Evolutionary conservation across 768 basidiomycete genomes (phyloP).

Genomic region (Mycena indigotica): DNA sequence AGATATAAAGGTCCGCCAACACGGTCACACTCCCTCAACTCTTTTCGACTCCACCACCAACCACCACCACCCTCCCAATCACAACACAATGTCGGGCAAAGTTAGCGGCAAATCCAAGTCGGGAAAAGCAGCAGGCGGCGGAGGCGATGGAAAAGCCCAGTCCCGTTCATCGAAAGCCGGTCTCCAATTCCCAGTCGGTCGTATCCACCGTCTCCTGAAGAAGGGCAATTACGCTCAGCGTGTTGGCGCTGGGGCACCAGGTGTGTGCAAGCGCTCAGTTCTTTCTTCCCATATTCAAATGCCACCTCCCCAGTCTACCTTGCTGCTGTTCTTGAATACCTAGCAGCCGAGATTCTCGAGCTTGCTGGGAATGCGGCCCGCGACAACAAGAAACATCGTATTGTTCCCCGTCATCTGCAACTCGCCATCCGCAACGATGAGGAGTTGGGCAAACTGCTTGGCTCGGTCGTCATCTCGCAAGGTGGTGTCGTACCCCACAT

Average conservation of each 20-base stretch:
- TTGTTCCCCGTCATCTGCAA: slow-evolving; percentile 83
- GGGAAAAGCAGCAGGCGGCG: slow-evolving; percentile 41
- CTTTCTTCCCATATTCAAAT: not conserved
- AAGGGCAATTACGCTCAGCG: slow-evolving; percentile 79
- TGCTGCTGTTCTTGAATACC: slow-evolving; percentile 81
- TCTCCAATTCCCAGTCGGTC: slow-evolving; percentile 79
- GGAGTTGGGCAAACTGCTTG: slow-evolving; percentile 65
- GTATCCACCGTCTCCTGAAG: slow-evolving; percentile 78
- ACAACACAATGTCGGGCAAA: slow-evolving; percentile 39
- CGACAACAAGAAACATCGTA: slow-evolving; percentile 82
- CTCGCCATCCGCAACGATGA: slow-evolving; percentile 86
- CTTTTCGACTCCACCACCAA: slow-evolving; percentile 11
- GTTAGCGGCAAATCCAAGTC: slow-evolving; percentile 33
- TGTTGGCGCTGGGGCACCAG: slow-evolving; percentile 78
- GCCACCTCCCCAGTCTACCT: slow-evolving; percentile 66
- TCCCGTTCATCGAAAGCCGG: slow-evolving; percentile 67
- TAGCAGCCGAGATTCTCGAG: slow-evolving; percentile 84
- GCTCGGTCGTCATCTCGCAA: slow-evolving; percentile 87
- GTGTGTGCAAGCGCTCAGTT: slow-evolving; percentile 30
- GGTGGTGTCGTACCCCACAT: slow-evolving; percentile 76
- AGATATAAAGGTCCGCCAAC: not conserved
- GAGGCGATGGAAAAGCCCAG: slow-evolving; percentile 48
- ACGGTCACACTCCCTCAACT: slow-evolving; percentile 8
- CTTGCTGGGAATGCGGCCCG: slow-evolving; percentile 78
- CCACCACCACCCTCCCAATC: slow-evolving; percentile 6